Conservation (phyloP, 805 yeast genomes). For the Saccharomyces kudriavzevii region DNA sequence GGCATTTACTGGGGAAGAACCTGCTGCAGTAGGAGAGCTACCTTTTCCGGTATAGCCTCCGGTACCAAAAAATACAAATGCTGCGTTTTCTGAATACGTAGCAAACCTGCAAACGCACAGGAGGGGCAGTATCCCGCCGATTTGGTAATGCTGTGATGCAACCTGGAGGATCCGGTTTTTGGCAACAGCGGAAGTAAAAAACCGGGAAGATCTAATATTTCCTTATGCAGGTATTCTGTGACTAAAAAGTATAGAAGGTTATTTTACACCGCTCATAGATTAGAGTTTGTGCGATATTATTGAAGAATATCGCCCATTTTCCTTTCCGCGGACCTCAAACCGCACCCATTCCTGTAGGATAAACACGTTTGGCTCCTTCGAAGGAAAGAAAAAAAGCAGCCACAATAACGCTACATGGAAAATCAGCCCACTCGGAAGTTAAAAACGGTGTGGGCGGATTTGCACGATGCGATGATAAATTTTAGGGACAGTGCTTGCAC, state of each 20-base stretch:
- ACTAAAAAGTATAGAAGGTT: background rate
- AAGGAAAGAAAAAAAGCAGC: background rate
- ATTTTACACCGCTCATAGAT: background rate
- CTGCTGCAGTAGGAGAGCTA: background rate
- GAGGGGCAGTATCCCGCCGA: background rate
- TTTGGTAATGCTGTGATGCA: background rate
- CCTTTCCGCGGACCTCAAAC: background rate
- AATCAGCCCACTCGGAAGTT: background rate
- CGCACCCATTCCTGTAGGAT: background rate
- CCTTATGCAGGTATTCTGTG: background rate
- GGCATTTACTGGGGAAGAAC: background rate
- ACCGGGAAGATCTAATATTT: background rate
- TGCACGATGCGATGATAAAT: background rate
- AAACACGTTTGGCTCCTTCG: background rate
- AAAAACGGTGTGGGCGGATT: background rate
- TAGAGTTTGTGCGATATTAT: background rate
- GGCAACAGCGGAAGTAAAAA: background rate
- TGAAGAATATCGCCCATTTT: background rate
- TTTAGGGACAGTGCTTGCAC: background rate
- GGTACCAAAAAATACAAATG: background rate
- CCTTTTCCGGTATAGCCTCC: background rate
- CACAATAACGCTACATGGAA: background rate
- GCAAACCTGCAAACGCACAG: background rate
- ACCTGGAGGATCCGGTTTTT: background rate
- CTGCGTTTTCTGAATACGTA: background rate